Conservation (phyloP, 1,284 basidiomycete genomes). For the Heliocybe sulcata region DNA sequence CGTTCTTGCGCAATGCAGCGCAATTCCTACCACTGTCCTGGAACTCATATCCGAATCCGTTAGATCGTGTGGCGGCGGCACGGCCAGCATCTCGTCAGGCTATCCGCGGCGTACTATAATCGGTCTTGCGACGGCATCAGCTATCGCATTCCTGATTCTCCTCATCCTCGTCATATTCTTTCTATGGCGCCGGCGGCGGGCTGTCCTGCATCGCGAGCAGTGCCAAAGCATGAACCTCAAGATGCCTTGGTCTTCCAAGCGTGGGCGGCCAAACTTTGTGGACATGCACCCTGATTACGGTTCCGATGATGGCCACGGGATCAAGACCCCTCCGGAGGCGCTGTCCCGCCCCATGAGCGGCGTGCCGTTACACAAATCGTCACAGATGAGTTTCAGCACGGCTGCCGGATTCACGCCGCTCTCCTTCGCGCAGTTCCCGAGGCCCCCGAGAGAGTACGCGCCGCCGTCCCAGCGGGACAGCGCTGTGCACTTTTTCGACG, state of each 20-base stretch:
- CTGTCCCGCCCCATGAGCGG: neutral
- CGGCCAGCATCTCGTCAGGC: constrained; percentile 1
- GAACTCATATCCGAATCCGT: constrained; percentile 7
- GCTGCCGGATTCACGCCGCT: neutral
- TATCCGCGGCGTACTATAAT: constrained; percentile 49
- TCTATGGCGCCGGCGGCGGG: constrained; percentile 35
- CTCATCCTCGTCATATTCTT: constrained; percentile 33
- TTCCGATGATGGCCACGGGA: constrained; percentile 2
- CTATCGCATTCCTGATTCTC: constrained; percentile 40
- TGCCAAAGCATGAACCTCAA: neutral
- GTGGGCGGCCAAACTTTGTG: neutral
- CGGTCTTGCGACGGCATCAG: constrained; percentile 47
- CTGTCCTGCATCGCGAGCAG: neutral
- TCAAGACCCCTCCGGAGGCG: neutral
- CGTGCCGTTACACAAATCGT: neutral
- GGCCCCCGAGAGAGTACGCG: constrained; percentile 2
- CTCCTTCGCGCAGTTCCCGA: neutral
- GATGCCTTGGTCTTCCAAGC: neutral
- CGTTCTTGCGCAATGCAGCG: constrained; percentile 13
- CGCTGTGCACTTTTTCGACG: neutral
- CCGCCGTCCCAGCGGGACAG: neutral
- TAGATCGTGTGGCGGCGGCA: neutral
- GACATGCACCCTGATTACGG: neutral
- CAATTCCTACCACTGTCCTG: constrained; percentile 7
- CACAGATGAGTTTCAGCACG: neutral